A percentile compares a stretch with the other conserved stretches of the same genome.
Conservation (phyloP, 2,329 filamentous ascomycete species). For the Alternaria panax region DNA sequence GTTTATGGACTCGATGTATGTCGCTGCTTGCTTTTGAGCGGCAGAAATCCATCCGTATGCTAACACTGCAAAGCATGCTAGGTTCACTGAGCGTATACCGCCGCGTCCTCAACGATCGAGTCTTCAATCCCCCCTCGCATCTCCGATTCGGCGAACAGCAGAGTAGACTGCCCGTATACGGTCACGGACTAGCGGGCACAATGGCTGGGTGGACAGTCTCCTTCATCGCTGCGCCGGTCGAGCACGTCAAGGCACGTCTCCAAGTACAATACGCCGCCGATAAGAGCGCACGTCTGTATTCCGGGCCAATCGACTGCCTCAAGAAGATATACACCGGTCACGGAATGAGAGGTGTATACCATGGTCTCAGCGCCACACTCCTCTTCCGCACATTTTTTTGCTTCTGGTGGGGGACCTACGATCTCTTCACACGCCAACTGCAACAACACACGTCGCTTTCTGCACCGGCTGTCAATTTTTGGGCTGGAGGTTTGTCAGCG, state of each 20-base stretch:
- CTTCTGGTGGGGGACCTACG: conserved; percentile 98
- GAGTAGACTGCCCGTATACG: conserved; percentile 72
- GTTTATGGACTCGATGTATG: conserved; percentile 85
- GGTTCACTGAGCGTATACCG: conserved; percentile 92
- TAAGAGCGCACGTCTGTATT: conserved; percentile 80
- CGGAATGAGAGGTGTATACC: conserved; percentile 82
- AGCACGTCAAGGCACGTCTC: conserved; percentile 92
- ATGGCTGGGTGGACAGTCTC: conserved; percentile 88
- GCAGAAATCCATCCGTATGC: not conserved
- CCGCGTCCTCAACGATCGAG: conserved; percentile 77
- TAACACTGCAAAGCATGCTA: conserved; percentile 68
- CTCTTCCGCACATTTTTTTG: conserved; percentile 95
- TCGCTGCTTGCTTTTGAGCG: not conserved
- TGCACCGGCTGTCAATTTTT: conserved; percentile 88
- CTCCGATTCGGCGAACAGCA: conserved; percentile 47
- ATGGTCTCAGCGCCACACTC: conserved; percentile 83
- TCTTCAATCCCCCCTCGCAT: conserved; percentile 71
- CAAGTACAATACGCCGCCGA: conserved; percentile 90
- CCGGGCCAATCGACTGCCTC: conserved; percentile 84
- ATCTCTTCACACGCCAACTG: conserved; percentile 76
- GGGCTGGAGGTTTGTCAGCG: conserved; percentile 91
- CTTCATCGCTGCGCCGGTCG: conserved; percentile 90
- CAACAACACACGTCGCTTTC: conserved; percentile 72
- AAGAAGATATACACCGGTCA: conserved; percentile 67
- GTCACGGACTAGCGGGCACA: conserved; percentile 87